These are phyloP conservation scores for Spergularia azorica DNA, from an alignment of 179 eudicot genomes.

Conservation along the genomic window DNA sequence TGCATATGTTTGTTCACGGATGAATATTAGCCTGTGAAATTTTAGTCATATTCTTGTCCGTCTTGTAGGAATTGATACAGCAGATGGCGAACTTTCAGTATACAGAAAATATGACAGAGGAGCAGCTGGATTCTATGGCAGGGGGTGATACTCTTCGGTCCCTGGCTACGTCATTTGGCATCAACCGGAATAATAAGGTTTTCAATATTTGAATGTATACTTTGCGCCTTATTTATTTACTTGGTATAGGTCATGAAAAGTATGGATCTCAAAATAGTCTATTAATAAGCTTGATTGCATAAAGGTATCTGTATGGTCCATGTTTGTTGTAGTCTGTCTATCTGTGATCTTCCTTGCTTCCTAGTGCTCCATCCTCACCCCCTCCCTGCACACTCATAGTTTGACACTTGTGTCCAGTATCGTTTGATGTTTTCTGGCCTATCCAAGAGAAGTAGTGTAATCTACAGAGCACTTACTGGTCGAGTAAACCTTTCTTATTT, in stretches of 20 bases:
- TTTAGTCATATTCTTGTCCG: constrained; percentile 18
- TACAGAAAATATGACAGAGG: constrained; percentile 98
- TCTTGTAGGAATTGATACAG: constrained; percentile 85
- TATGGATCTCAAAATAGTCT: no score
- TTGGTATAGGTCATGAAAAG: no score
- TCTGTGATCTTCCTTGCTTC: not conserved
- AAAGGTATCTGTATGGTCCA: not conserved
- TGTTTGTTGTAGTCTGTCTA: constrained; percentile 5
- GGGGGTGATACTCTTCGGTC: constrained; percentile 95
- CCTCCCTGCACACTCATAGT: not conserved
- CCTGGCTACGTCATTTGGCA: constrained; percentile 94
- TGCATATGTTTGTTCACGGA: not conserved
- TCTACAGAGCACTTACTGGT: no score
- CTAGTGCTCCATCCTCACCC: not conserved
- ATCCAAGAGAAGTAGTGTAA: no score
- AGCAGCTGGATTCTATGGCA: constrained; percentile 97
- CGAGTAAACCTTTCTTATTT: no score
- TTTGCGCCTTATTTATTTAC: not conserved
- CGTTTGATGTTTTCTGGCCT: no score
- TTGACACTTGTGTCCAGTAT: not conserved
- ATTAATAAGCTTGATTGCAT: no score
- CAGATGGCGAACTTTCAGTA: constrained; percentile 99
- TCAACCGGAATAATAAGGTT: constrained; percentile 92
- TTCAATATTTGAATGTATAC: not conserved
- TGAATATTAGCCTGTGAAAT: not conserved